phyloP scores from a whole-genome alignment of 257 asterid genomes.

The Jaltomata sinuosa region DNA sequence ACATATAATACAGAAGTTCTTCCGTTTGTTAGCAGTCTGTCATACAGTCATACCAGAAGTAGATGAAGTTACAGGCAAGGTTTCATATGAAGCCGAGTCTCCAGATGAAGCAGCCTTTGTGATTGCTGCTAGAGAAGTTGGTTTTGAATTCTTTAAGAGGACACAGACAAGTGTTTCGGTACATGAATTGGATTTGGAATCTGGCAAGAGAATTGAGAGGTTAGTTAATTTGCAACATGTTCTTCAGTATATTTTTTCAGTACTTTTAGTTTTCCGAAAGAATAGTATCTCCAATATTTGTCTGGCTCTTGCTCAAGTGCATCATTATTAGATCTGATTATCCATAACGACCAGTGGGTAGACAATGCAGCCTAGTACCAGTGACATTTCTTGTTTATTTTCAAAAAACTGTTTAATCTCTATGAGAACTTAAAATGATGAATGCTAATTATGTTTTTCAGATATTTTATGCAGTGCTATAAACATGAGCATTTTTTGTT shows the following conservation, averaged over 20 bases:
- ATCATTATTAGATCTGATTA: neutral
- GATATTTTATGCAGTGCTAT: neutral
- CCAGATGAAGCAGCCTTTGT: constrained; percentile 98
- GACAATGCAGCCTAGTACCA: neutral
- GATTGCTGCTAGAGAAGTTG: constrained; percentile 86
- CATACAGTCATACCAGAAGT: constrained; percentile 93
- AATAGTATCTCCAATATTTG: neutral
- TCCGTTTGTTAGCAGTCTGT: constrained; percentile 70
- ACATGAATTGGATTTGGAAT: constrained; percentile 46
- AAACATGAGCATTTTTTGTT: neutral
- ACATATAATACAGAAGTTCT: constrained; percentile 60
- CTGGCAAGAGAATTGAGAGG: constrained; percentile 66
- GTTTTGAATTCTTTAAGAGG: constrained; percentile 75
- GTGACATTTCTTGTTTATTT: neutral
- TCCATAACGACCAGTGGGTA: neutral
- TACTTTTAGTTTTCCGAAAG: neutral
- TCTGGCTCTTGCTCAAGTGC: neutral
- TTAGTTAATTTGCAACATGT: constrained; percentile 20
- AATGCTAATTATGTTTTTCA: neutral
- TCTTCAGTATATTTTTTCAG: neutral
- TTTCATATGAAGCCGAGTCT: constrained; percentile 87
- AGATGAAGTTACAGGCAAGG: constrained; percentile 51
- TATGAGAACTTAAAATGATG: neutral
- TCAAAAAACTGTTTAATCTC: neutral
- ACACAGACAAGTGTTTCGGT: constrained; percentile 62